These are phyloP conservation scores for Geotrichum macrosporum DNA, from an alignment of 1,139 yeast species.

Conservation along the genomic window DNA sequence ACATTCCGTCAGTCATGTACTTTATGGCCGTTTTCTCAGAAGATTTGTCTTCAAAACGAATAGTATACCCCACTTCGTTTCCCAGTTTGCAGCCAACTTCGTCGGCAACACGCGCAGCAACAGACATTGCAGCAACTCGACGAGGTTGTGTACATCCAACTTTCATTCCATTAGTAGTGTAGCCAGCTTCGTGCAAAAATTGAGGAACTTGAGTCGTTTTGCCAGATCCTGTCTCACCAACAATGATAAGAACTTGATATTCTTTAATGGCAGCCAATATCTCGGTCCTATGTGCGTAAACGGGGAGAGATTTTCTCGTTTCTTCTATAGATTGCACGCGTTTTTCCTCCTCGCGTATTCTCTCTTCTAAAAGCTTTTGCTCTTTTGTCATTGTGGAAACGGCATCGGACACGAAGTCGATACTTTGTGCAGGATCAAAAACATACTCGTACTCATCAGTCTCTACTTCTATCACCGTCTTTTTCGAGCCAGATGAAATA, in stretches of 20 bases:
- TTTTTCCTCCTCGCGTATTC: slow-evolving; percentile 43
- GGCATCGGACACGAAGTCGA: slow-evolving; percentile 55
- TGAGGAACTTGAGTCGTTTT: slow-evolving; percentile 95
- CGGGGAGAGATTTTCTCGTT: slow-evolving; percentile 69
- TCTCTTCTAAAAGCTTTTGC: slow-evolving; percentile 33
- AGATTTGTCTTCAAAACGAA: slow-evolving; percentile 78
- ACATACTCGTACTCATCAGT: slow-evolving; percentile 68
- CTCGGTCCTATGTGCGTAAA: slow-evolving; percentile 57
- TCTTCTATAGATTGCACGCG: slow-evolving; percentile 44
- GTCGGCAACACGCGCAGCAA: slow-evolving; percentile 85
- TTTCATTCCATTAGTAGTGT: slow-evolving; percentile 46
- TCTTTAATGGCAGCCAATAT: slow-evolving; percentile 58
- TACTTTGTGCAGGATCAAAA: slow-evolving; percentile 71
- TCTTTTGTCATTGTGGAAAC: slow-evolving; percentile 32
- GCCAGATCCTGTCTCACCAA: slow-evolving; percentile 98
- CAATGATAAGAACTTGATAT: slow-evolving; percentile 77
- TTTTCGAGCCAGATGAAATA: slow-evolving; percentile 10
- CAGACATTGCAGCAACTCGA: slow-evolving; percentile 92
- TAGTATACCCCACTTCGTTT: slow-evolving; percentile 76
- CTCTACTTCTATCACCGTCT: slow-evolving; percentile 24
- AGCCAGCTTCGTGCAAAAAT: slow-evolving; percentile 78
- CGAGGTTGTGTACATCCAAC: slow-evolving; percentile 96
- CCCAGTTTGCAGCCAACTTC: slow-evolving; percentile 75
- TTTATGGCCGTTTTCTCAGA: slow-evolving; percentile 63
- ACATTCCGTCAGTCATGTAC: slow-evolving; percentile 94